These are phyloP conservation scores for Hemileccinum impolitum DNA, from an alignment of 768 basidiomycete genomes.

Conservation along the genomic window DNA sequence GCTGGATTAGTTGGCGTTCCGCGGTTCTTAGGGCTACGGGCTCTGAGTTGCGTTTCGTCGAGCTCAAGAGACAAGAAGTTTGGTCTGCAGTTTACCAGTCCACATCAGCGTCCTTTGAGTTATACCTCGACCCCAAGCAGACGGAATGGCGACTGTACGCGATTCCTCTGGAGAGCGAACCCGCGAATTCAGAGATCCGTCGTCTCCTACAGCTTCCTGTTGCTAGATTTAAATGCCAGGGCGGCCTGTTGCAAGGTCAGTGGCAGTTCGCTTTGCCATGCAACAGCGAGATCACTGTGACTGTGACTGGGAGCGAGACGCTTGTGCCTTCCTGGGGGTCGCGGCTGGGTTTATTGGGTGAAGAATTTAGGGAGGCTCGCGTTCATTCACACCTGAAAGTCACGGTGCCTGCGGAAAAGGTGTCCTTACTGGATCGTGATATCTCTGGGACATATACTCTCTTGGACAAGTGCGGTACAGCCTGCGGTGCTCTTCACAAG, in stretches of 20 bases:
- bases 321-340: slow-evolving; percentile 83
- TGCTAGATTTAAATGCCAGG: slow-evolving; percentile 63
- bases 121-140: slow-evolving; percentile 70
- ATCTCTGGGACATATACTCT: slow-evolving; percentile 79
- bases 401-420: slow-evolving; percentile 47
- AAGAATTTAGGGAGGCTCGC: slow-evolving; percentile 60
- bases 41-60: slow-evolving; percentile 77
- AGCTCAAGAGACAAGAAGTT: slow-evolving; percentile 81
- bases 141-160: slow-evolving; percentile 88
- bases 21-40: slow-evolving; percentile 58
- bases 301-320: slow-evolving; percentile 56
- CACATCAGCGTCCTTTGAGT: slow-evolving; percentile 64
- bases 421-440: slow-evolving; percentile 63
- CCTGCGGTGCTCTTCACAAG: slow-evolving; percentile 79
- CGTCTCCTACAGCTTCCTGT: slow-evolving; percentile 68
- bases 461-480: slow-evolving; percentile 85
- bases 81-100: slow-evolving; percentile 85
- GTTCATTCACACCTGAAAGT: slow-evolving; percentile 69
- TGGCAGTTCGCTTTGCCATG: slow-evolving; percentile 83
- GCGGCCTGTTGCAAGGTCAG: slow-evolving; percentile 57
- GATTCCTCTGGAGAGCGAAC: slow-evolving; percentile 58
- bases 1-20: slow-evolving; percentile 67
- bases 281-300: slow-evolving; percentile 51
- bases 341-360: slow-evolving; percentile 66
- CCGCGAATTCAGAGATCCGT: slow-evolving; percentile 79